Base-by-base conservation (phyloP, 2,329 filamentous ascomycete genomes). In the Penicillium occitanis region DNA sequence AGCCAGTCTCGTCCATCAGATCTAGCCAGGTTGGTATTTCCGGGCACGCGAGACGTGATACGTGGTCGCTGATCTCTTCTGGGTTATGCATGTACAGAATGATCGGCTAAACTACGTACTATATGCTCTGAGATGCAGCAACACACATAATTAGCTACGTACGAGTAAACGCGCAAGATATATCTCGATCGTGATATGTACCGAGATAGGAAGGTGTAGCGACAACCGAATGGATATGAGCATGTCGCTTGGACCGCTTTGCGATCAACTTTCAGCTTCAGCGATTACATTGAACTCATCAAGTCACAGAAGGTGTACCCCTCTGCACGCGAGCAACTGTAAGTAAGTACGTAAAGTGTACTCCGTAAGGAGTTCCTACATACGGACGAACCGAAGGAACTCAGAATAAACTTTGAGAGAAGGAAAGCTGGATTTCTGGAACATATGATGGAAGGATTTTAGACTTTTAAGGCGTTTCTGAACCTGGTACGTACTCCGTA, bases 41-140 rank as follows among this genome's bases (percentile, higher is more conserved):
- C 51, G 51, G 51, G 13, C 51, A 55, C 51, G 51, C 51, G 51
- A 55, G 28, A 28, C 51, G n/a, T 55, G 30, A 35, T 35, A 19
- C 28, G 10, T 19, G 17, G 51, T 59, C 14, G 58, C 25, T 46
- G 40, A 60, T 60, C 40, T 13, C 10, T 10, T 59, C 22, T 46
- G 8, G 57, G 51, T 30, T 35, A 11, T 35, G 10, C 3, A 35
- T 55, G 44, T 19, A 30, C 17, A 19, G 8, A 35, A 35, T 59
- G 14, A 59, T 59, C 35, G 55, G 35, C 55, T 13, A 59, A 59
- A 25, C 25, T 25, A 25, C 25, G 25, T 25, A 28, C 8, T n/a
- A 30, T n/a, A 30, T 35, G 33, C 33, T 35, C 10, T 35, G 33
- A 35, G 33, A 35, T 35, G 33, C 33, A 35, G 33, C 33, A 35